Base-by-base conservation (phyloP, 225 moss, liverwort and hornwort genomes). In the Physcomitrellopsis africana region DNA sequence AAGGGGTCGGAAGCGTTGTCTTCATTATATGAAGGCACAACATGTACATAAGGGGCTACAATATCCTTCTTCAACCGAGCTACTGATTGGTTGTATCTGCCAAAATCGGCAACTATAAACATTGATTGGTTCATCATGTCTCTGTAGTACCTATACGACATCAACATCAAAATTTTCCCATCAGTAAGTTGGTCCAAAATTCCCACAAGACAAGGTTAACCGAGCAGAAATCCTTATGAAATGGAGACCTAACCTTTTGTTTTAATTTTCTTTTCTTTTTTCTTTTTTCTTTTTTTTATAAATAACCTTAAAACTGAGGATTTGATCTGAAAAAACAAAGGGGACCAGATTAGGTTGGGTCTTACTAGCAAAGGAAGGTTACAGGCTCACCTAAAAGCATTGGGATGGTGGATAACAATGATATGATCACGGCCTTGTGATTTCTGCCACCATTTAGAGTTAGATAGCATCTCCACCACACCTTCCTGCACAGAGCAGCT, bases 351-450 rank as follows among this genome's bases (percentile, higher is more conserved):
- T 9, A 51, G 51, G 61, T 23, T 76, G 69, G 24, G 14, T 32
- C 27, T 46, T 45, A 13, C 14, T 15, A 29, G 37, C 14, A 62
- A 16, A 51, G 41, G 9, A 14, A 45, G 44, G 45, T 8, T 68
- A 70, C 10, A 14, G 71, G 26, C 47, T 10, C 72, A 94, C 93
- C 93, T 85, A 72, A 92, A 86, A 19, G 86, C 83, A 82, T 96
- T 96, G 42, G 95, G 95, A 82, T 96, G 95, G 74, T 93, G 93
- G 48, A 81, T 27, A 49, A 79, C 22, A 63, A 96, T 51, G n/a
- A 95, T 81, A 80, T 95, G 95, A 72, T 95, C 91, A 74, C 76
- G 83, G 27, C 95, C 95, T 73, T 85, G 86, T n/a, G 88, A 91
- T 62, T 81, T 78, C 76, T 89, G 81, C 89, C 91, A 96, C 91